These are phyloP conservation scores for Saccharomyces hybrid DNA, from an alignment of 1,139 yeast genomes.

Conservation along the genomic window DNA sequence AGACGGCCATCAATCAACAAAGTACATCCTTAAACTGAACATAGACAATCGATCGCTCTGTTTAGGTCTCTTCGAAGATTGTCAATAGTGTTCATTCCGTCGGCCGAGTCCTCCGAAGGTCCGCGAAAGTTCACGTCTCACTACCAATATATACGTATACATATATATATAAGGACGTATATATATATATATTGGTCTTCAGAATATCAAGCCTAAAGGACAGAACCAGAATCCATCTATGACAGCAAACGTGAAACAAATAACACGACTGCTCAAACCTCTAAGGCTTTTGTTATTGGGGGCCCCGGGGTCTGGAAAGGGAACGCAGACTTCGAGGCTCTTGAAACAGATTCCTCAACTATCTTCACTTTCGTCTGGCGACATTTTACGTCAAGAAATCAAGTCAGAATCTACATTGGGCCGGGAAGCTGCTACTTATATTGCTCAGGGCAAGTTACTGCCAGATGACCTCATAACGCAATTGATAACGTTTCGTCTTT, in stretches of 20 bases:
- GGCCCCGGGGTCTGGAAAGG: constrained; percentile 94
- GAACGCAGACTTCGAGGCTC: constrained; percentile 71
- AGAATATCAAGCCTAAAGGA: not conserved
- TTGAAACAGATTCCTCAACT: constrained; percentile 44
- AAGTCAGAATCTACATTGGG: constrained; percentile 52
- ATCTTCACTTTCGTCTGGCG: constrained; percentile 72
- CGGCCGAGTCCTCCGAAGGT: not conserved
- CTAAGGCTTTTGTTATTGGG: constrained; percentile 68
- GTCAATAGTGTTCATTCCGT: not conserved
- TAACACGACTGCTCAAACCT: constrained; percentile 33
- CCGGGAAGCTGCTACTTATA: constrained; percentile 45
- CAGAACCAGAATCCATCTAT: not conserved
- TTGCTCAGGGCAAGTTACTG: constrained; percentile 57
- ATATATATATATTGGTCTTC: not conserved
- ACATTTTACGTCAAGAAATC: constrained; percentile 65
- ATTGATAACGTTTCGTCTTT: constrained; percentile 48
- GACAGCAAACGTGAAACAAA: not conserved
- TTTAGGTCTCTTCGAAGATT: not conserved
- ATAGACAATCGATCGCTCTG: not conserved
- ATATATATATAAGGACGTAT: not conserved
- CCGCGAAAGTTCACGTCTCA: not conserved
- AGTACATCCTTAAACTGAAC: not conserved
- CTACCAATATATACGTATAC: not conserved
- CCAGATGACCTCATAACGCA: constrained; percentile 68
- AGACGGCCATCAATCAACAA: not conserved